These are phyloP conservation scores for Phylloporus scabripes DNA, from an alignment of 768 basidiomycete species.

Conservation along the genomic window DNA sequence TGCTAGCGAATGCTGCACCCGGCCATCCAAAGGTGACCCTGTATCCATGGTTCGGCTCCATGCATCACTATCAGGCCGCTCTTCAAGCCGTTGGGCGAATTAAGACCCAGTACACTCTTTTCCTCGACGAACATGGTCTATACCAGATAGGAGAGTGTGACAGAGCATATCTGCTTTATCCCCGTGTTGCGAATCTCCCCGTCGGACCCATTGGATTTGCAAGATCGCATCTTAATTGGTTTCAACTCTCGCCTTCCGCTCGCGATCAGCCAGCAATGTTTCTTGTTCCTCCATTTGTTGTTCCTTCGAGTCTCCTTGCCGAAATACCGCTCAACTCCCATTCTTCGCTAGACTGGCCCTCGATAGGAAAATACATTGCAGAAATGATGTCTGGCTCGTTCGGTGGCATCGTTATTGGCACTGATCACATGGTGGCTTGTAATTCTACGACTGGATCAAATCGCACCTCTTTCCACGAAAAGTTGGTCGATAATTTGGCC, in stretches of 20 bases:
- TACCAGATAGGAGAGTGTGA: conserved; percentile 28
- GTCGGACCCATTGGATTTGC: conserved; percentile 39
- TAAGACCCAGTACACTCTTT: conserved; percentile 45
- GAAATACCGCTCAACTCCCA: conserved; percentile 13
- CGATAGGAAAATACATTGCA: conserved; percentile 22
- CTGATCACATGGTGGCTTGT: conserved; percentile 3
- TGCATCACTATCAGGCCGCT: conserved; percentile 21
- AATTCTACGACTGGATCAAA: not conserved
- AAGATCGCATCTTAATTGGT: conserved; percentile 19
- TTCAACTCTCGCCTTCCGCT: conserved; percentile 31
- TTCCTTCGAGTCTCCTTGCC: conserved; percentile 31
- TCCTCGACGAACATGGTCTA: conserved; percentile 48
- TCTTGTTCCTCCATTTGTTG: conserved; percentile 58
- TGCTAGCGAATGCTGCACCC: conserved; percentile 25
- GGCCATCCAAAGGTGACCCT: conserved; percentile 42
- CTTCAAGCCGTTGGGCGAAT: conserved; percentile 36
- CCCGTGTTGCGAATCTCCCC: conserved; percentile 33
- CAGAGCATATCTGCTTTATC: conserved; percentile 38
- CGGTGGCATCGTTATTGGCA: conserved; percentile 36
- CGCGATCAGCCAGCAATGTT: conserved; percentile 39
- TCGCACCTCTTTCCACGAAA: not conserved
- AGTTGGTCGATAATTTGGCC: not conserved
- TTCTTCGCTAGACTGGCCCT: conserved; percentile 23
- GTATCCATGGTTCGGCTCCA: conserved; percentile 24
- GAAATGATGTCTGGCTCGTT: conserved; percentile 26